Evolutionary conservation across 345 rosid species (phyloP).

Genomic region (Boechera divaricarpa): DNA sequence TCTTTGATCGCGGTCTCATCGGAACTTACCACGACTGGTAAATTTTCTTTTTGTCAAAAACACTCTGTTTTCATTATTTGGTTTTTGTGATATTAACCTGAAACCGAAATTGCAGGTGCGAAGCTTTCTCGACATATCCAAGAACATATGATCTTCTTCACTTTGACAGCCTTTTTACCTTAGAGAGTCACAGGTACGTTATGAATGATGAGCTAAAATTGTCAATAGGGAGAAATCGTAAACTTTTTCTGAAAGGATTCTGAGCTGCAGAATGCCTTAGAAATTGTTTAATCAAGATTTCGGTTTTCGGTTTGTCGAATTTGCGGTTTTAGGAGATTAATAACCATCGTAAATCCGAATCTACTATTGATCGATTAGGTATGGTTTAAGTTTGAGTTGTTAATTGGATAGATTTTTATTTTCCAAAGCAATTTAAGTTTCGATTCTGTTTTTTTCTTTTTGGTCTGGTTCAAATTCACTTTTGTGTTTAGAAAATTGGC

Average conservation of each 20-base stretch:
- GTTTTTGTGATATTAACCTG: constrained; percentile 27
- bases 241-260: neutral
- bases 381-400: neutral
- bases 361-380: too few relatives aligned
- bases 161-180: constrained; percentile 86
- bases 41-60: neutral
- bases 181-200: constrained; percentile 85
- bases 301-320: neutral
- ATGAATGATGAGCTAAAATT: neutral
- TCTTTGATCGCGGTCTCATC: constrained; percentile 90
- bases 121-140: constrained; percentile 97
- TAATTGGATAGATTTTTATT: too few relatives aligned
- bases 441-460: too few relatives aligned
- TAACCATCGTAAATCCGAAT: too few relatives aligned
- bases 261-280: neutral
- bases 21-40: constrained; percentile 96
- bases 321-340: neutral
- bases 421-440: too few relatives aligned
- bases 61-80: neutral
- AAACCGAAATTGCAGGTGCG: constrained; percentile 66
- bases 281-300: too few relatives aligned
- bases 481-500: neutral
- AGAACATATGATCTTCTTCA: constrained; percentile 97
- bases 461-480: too few relatives aligned
- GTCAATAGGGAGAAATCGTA: neutral